Evolutionary conservation across 768 basidiomycete genomes (phyloP), one percentile per base, ranked within the genome.

Genomic region (Kwoniella shandongensis): DNA sequence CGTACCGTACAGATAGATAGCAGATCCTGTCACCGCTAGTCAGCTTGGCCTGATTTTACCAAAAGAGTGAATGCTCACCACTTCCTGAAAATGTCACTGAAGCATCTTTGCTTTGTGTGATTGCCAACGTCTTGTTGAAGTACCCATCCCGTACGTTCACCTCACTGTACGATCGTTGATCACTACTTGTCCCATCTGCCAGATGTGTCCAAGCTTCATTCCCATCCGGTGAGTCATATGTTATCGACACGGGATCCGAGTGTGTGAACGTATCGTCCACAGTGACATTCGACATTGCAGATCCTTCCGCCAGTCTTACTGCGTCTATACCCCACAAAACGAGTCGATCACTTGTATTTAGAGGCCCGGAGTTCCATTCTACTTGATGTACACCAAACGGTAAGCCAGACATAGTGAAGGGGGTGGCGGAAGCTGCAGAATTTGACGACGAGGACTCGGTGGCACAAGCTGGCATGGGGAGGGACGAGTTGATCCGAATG

Each of bases 321-420:
- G 54, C 72, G 18, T 61, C 58, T 7, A 71, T 53, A 5, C 72
- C 72, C 69, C 69, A 74, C 48, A 74, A 71, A 3, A 69, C 51
- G 2, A 74, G 62, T 40, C 63, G 57, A 22, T 59, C 25, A 8
- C 52, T 54, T 12, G 44, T 25, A 4, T 48, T 11, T 5, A 67
- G 22, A 0, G 38, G 30, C 4, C 65, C 63, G 15, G 61, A 39
- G 23, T 54, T 22, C 47, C 56, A 70, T 8, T 23, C 15, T 32
- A 73, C 56, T 6, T 51, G 20, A 45, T 74, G 72, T 10, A 54
- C 5, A 8, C 72, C 72, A 2, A 4, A 2, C 8, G 72, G 72
- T 0, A 74, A 59, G 32, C 59, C 58, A 48, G 58, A 59, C 11
- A 73, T 25, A 1, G 65, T 47, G 54, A 70, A 65, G 23, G 65